Base-by-base conservation (phyloP, 805 yeast species). In the Metschnikowia kunwiensis region DNA sequence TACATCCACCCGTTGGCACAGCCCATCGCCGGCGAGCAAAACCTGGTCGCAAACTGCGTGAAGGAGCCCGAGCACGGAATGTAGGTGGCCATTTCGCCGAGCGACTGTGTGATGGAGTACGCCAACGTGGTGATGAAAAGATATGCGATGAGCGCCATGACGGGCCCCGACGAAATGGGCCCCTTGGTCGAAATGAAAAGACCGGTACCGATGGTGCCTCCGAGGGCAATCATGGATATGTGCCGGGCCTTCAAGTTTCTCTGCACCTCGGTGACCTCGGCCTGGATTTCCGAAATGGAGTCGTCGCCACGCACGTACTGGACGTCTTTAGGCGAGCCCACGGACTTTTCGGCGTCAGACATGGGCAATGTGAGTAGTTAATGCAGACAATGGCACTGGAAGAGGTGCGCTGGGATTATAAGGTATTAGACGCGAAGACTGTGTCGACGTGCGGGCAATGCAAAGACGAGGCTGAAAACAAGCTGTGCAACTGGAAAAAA, bases 181-280 rank as follows among this genome's bases (percentile, higher is more conserved):
- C 70, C 53, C 5, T 79, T 68, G 26, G 81, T 73, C 54, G 85
- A 79, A 31, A 83, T 77, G 65, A 82, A 80, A 26, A 82, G 66
- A 57, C 89, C 89, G 3, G 88, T 81, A 51, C 89, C 89, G 43
- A 83, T 81, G 22, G 88, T 79, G 44, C 88, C 89, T 43, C 89
- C 91, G 14, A 82, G 66, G 30, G 88, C 86, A 49, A 82, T 76
- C 87, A 82, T 81, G 21, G 82, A 70, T 32, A 82, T 73, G 50
- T 81, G 87, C 51, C 91, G 68, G 13, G 79, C 74, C 55, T 80
- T 78, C 40, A 82, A 61, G 31, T 70, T 72, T 55, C 88, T 66
- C 50, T 75, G 73, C 38, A 77, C 80, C 49, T 75, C 71, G 2
- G 30, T 38, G n/a, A 34, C 43, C 20, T 40, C 52, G n/a, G 31